Evolutionary conservation across 345 rosid genomes (phyloP).

Genomic region (Citrus sp.): DNA sequence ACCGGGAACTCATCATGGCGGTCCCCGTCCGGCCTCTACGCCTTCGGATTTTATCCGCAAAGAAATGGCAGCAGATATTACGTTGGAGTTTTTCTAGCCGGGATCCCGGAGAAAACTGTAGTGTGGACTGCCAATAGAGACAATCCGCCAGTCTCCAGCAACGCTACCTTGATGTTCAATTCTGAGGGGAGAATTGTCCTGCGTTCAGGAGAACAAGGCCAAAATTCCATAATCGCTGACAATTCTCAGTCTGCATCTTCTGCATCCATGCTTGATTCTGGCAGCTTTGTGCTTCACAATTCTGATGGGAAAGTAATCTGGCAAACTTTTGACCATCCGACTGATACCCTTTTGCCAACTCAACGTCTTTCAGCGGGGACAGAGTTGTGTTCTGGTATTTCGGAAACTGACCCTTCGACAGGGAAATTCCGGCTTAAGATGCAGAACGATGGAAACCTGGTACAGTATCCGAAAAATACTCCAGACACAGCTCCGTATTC

Average conservation of each 20-base stretch:
- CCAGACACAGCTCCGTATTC: neutral
- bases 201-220: neutral
- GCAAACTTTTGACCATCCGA: slow-evolving; percentile 27
- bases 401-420: slow-evolving; percentile 3
- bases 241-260: neutral
- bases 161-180: slow-evolving; percentile 11
- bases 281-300: slow-evolving; percentile 29
- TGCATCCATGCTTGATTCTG: slow-evolving; percentile 30
- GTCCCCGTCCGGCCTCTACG: slow-evolving; percentile 35
- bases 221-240: neutral
- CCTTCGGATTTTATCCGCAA: slow-evolving; percentile 31
- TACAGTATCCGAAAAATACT: slow-evolving; percentile 3
- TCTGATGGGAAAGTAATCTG: slow-evolving; percentile 7
- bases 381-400: slow-evolving; percentile 11
- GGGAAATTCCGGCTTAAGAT: slow-evolving; percentile 17
- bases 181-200: slow-evolving; percentile 5
- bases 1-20: slow-evolving; percentile 17
- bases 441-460: slow-evolving; percentile 25
- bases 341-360: slow-evolving; percentile 1
- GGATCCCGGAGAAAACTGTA: neutral
- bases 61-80: slow-evolving; percentile 16
- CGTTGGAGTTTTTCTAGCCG: slow-evolving; percentile 27
- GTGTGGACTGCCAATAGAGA: slow-evolving; percentile 19
- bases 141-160: slow-evolving; percentile 3
- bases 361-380: slow-evolving; percentile 11